Evolutionary conservation across 1,284 basidiomycete genomes (phyloP), one percentile per base, ranked within the genome.

Genomic region (Stygiomarasmius scandens): DNA sequence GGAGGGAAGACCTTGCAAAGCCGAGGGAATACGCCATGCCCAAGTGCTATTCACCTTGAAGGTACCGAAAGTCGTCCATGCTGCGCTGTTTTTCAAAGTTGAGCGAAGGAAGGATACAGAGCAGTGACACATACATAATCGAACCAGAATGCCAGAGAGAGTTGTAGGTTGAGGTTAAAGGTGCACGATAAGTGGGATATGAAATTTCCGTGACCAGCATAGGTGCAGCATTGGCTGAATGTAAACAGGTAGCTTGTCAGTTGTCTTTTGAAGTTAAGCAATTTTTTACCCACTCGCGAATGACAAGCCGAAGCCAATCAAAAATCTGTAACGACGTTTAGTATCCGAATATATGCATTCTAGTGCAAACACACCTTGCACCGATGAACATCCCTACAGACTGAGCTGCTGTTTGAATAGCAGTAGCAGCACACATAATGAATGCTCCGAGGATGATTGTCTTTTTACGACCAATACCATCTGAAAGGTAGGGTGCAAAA

Each of bases 361-460:
- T 8, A 8, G 23, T 38, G 22, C 19, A 24, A 14, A 72, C 73
- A 44, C 62, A 83, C 81, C 89, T 83, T 67, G 89, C 85, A 60
- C 86, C 87, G 64, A 93, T 90, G 75, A 93, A 94, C 88, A 92
- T 91, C 64, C 83, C 82, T 24, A 91, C 80, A 56, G 84, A 89
- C 59, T 85, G 81, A 38, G 88, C 76, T n/a, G 86, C 85, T 2
- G 85, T 84, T 65, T 92, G 90, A 34, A 91, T 58, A 23, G 80
- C 85, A 19, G 85, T 86, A 44, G 81, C 86, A 53, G 83, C 72
- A 54, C 81, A 78, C 84, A 90, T 89, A 65, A 87, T 81, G 4
- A 65, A 32, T 2, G 86, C 85, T 58, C 88, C 87, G 43, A 88
- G 62, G 73, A 84, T 83, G 46, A 90, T 79, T 16, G 86, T 76